Conservation (phyloP, 805 yeast species). For the Wickerhamomyces chambardii region DNA sequence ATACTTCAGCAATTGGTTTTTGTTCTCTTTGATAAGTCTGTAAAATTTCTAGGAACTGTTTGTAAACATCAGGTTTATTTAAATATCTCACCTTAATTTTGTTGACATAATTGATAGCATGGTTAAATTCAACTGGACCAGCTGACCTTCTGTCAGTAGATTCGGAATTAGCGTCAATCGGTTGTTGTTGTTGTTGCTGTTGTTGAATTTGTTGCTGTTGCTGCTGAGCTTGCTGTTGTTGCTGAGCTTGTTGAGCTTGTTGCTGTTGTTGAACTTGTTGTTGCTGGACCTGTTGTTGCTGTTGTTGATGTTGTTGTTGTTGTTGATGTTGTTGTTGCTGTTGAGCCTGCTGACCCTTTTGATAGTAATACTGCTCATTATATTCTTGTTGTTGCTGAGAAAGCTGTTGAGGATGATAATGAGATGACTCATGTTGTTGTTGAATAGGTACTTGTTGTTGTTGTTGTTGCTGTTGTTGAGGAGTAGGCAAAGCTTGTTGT, state of each 20-base stretch:
- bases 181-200: constrained; percentile 5
- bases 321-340: constrained; percentile 10
- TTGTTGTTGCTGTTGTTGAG: constrained; percentile 18
- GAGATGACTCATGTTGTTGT: constrained; percentile 7
- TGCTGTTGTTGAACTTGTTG: constrained; percentile 11
- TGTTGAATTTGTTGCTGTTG: constrained; percentile 7
- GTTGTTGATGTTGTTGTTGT: constrained; percentile 5
- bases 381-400: constrained; percentile 13
- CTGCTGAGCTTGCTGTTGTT: constrained; percentile 9
- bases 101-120: constrained; percentile 93
- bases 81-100: constrained; percentile 92
- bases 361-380: constrained; percentile 7
- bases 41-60: constrained; percentile 85
- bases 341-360: constrained; percentile 6
- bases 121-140: constrained; percentile 89
- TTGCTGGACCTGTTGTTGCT: background rate
- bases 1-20: constrained; percentile 91
- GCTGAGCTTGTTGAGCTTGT: constrained; percentile 8
- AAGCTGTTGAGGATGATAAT: constrained; percentile 13
- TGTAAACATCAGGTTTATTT: constrained; percentile 91
- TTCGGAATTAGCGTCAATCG: no score
- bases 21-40: constrained; percentile 97
- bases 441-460: constrained; percentile 16
- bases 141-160: constrained; percentile 16
- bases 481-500: no score